Evolutionary conservation across 495 filamentous ascomycete genomes (phyloP).

Genomic region (Hypoxylon lenormandii): DNA sequence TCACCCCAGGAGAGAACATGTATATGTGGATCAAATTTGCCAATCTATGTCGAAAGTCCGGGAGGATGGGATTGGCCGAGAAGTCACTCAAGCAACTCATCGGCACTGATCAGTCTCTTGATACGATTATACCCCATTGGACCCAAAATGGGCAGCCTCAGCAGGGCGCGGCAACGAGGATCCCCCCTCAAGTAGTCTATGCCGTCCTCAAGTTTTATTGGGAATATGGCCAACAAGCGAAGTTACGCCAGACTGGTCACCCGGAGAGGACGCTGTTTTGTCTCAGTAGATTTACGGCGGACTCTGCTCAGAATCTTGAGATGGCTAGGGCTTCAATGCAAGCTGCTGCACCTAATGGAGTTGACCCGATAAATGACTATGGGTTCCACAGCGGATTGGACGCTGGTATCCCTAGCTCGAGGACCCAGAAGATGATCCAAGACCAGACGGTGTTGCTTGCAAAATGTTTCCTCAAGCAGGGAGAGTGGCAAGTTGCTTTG

Average conservation of each 20-base stretch:
- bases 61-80: conserved; percentile 93
- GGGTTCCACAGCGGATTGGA: conserved; percentile 72
- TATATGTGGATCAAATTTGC: conserved; percentile 99
- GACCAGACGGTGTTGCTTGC: conserved; percentile 83
- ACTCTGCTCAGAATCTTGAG: conserved; percentile 79
- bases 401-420: conserved; percentile 53
- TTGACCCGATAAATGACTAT: conserved; percentile 62
- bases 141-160: conserved; percentile 58
- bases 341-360: conserved; percentile 61
- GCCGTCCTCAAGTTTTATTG: conserved; percentile 95
- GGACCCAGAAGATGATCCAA: conserved; percentile 60
- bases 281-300: conserved; percentile 82
- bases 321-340: conserved; percentile 65
- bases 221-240: conserved; percentile 73
- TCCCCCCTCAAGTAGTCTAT: conserved; percentile 84
- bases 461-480: conserved; percentile 93
- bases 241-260: conserved; percentile 54
- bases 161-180: conserved; percentile 57
- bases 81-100: conserved; percentile 84
- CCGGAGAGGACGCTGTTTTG: conserved; percentile 76
- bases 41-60: conserved; percentile 95
- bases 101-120: conserved; percentile 71
- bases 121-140: conserved; percentile 69
- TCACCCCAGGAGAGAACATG: conserved; percentile 88
- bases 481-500: conserved; percentile 89